These are phyloP conservation scores for Ascochyta pisi DNA, from an alignment of 2,329 filamentous ascomycete species.

Conservation along the genomic window DNA sequence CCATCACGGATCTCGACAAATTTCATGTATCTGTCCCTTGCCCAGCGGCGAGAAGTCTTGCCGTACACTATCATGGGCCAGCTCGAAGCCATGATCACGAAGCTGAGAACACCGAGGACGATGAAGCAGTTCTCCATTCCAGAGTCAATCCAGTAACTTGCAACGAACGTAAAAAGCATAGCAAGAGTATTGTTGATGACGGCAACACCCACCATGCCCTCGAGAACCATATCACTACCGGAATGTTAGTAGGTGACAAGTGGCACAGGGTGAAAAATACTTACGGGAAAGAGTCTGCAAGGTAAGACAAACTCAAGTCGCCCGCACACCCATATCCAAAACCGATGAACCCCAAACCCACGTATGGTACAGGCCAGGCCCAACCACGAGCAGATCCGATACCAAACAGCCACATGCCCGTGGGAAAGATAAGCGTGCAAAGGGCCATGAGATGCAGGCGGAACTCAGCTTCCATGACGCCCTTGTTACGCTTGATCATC, in stretches of 20 bases:
- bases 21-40: slow-evolving; percentile 23
- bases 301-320: slow-evolving; percentile 51
- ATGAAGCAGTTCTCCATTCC: slow-evolving; percentile 31
- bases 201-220: slow-evolving; percentile 30
- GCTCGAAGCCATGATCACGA: slow-evolving; percentile 25
- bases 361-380: slow-evolving; percentile 62
- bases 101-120: slow-evolving; percentile 27
- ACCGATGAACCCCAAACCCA: slow-evolving; percentile 64
- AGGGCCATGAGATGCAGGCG: slow-evolving; percentile 61
- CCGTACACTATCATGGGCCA: slow-evolving; percentile 27
- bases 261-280: background rate
- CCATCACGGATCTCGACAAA: slow-evolving; percentile 29
- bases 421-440: slow-evolving; percentile 58
- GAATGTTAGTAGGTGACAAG: background rate
- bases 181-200: slow-evolving; percentile 29
- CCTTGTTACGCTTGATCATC: slow-evolving; percentile 61
- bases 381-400: slow-evolving; percentile 60
- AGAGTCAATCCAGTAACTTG: slow-evolving; percentile 26
- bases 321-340: slow-evolving; percentile 67
- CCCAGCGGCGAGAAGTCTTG: slow-evolving; percentile 24
- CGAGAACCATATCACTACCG: slow-evolving; percentile 28
- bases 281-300: slow-evolving; percentile 29
- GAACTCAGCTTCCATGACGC: slow-evolving; percentile 63
- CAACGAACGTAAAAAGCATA: slow-evolving; percentile 27
- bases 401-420: slow-evolving; percentile 62